Evolutionary conservation across 139 green algal genomes (phyloP).

Genomic region (Ulvella scutata): DNA sequence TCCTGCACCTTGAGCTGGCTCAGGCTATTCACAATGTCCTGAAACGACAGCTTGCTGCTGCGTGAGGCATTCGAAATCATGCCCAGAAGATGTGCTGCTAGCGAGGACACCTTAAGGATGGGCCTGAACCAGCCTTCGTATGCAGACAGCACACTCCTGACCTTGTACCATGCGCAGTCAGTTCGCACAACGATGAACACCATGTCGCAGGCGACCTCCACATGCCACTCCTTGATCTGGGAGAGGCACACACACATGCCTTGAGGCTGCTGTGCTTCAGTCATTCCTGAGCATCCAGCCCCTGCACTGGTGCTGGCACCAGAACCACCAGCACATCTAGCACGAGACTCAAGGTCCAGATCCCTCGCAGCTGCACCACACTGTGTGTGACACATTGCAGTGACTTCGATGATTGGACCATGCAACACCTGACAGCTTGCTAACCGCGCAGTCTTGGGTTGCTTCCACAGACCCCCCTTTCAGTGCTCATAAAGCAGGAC

Average conservation of each 20-base stretch:
- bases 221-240: slow-evolving; percentile 81
- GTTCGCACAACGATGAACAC: slow-evolving; percentile 85
- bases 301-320: neutral
- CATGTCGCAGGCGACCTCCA: slow-evolving; percentile 72
- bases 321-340: neutral
- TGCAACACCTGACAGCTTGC: no score
- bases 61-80: slow-evolving; percentile 42
- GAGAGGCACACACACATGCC: slow-evolving; percentile 74
- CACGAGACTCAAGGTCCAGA: neutral
- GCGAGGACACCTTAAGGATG: slow-evolving; percentile 47
- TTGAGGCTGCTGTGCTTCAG: neutral
- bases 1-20: slow-evolving; percentile 26
- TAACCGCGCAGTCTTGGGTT: no score
- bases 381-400: no score
- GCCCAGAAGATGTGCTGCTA: slow-evolving; percentile 49
- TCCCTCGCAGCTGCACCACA: slow-evolving; percentile 1
- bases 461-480: no score
- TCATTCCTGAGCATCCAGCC: slow-evolving; percentile 6
- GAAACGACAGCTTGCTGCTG: slow-evolving; percentile 57
- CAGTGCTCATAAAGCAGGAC: no score
- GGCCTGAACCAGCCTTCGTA: slow-evolving; percentile 70
- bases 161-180: slow-evolving; percentile 74
- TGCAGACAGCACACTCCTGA: neutral
- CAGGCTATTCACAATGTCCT: slow-evolving; percentile 49
- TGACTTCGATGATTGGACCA: no score